Base-by-base conservation (phyloP, 2,329 filamentous ascomycete genomes). In the Colletotrichum orchidophilum region DNA sequence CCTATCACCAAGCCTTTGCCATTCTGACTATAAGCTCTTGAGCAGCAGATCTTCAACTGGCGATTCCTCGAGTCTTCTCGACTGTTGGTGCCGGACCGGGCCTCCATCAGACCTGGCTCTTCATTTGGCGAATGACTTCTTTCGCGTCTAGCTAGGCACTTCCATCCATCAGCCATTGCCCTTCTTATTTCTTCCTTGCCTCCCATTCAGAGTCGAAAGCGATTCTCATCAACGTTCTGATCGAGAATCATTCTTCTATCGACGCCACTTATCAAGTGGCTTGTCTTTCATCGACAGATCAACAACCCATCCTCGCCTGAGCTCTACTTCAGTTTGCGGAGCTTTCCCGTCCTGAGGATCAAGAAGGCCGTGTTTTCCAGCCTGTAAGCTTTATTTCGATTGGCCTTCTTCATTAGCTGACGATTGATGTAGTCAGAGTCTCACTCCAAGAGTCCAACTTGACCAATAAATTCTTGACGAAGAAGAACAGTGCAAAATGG, bases 401-500 rank as follows among this genome's bases (percentile, higher is more conserved):
- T 46, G n/a, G 21, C 39, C 39, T 18, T 31, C 54, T 21, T 24
- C 11, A 5, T 18, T 39, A 6, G 60, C 21, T 63, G 21, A 63
- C 24, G 24, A 9, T 54, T 54, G 15, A 18, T 31, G n/a, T 26
- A 27, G 59, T 13, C 29, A 52, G 59, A 62, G 7, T 13, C 18
- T 18, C 1, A 46, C 21, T n/a, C 39, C 31, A 6, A 35, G 12
- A 52, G 21, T 3, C 29, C 35, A 18, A 13, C 13, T 2, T 26
- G 31, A 12, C 24, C 11, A 18, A 15, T 35, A 18, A 7, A 0
- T 33, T 42, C 60, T 35, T 33, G 33, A 55, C 27, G 21, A 24
- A 21, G 35, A 63, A 21, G 6, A 21, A 31, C 18, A 46, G 39
- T 7, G 46, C 13, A 67, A 29, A n/a, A 71, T 71, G 63, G 39